Conservation (phyloP, 345 rosid species). For the Ceriops decandra region DNA sequence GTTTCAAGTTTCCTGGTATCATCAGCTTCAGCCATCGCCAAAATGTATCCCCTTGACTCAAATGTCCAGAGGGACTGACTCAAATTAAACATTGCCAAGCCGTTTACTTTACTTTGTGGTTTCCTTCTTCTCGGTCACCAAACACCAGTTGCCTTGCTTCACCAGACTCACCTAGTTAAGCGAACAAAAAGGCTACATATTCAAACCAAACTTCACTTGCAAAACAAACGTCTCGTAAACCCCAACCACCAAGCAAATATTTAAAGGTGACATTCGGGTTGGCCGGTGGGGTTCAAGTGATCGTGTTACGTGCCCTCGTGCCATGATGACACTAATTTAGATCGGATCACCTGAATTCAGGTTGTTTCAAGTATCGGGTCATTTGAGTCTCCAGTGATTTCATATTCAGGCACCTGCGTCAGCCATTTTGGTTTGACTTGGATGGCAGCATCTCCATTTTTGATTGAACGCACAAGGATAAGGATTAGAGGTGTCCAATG, state of each 20-base stretch:
- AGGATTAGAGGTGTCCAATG: too few species aligned
- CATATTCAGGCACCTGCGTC: too few species aligned
- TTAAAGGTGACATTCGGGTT: too few species aligned
- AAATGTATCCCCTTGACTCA: neutral
- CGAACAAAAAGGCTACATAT: conserved; percentile 24
- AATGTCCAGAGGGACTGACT: neutral
- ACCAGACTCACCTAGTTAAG: conserved; percentile 44
- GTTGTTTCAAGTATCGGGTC: too few species aligned
- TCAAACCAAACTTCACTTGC: conserved; percentile 70
- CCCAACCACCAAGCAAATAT: conserved; percentile 22
- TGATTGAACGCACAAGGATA: too few species aligned
- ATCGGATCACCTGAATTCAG: too few species aligned
- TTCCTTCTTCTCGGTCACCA: conserved; percentile 16
- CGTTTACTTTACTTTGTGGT: neutral
- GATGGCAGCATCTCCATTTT: too few species aligned
- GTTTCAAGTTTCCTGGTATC: conserved; percentile 40
- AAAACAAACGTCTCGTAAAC: conserved; percentile 32
- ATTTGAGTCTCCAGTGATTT: too few species aligned
- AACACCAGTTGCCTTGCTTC: conserved; percentile 24
- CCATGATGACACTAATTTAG: too few species aligned
- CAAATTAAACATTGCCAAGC: neutral
- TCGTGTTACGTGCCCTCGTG: too few species aligned
- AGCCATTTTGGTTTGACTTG: too few species aligned
- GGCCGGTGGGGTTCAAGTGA: too few species aligned
- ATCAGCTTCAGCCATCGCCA: conserved; percentile 35